These are phyloP conservation scores for Typha latifolia DNA, from an alignment of 176 grass and related monocot species.

Conservation along the genomic window DNA sequence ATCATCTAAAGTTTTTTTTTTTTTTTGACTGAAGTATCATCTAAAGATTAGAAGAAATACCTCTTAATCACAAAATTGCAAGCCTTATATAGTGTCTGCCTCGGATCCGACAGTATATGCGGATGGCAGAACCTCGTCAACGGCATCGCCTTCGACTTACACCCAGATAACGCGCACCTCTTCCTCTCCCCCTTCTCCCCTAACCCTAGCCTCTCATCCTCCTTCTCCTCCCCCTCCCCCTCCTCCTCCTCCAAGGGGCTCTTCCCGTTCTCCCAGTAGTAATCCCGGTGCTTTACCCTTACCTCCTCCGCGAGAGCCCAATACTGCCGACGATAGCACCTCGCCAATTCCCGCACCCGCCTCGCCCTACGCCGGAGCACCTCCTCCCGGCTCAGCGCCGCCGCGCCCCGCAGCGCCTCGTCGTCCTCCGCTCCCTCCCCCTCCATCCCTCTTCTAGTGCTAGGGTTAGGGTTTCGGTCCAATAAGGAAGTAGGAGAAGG, in stretches of 20 bases:
- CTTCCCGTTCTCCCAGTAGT: slow-evolving; percentile 36
- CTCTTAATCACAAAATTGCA: slow-evolving; percentile 56
- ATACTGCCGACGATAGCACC: slow-evolving; percentile 20
- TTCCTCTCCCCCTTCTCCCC: slow-evolving; percentile 31
- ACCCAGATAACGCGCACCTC: slow-evolving; percentile 74
- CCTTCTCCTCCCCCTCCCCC: not conserved
- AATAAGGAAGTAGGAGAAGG: not conserved
- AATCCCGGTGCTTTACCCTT: slow-evolving; percentile 36
- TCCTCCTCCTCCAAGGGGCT: slow-evolving; percentile 28
- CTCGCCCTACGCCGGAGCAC: slow-evolving; percentile 28
- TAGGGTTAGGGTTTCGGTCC: not conserved
- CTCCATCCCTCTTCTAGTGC: not conserved
- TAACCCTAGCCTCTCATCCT: not conserved
- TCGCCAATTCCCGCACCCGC: slow-evolving; percentile 13
- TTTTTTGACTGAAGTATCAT: not conserved
- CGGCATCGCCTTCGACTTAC: slow-evolving; percentile 86
- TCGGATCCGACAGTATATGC: slow-evolving; percentile 67
- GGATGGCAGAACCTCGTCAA: slow-evolving; percentile 65
- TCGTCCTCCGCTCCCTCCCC: slow-evolving; percentile 13
- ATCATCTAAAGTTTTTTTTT: not conserved
- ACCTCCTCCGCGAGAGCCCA: slow-evolving; percentile 34
- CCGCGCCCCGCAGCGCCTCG: slow-evolving; percentile 6
- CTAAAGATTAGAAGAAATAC: slow-evolving; percentile 11
- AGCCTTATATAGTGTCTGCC: slow-evolving; percentile 73
- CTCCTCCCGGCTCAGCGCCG: slow-evolving; percentile 24